Evolutionary conservation across 2,329 filamentous ascomycete genomes (phyloP), one percentile per base, ranked within the genome.

Genomic region (Fusarium veterinarium): DNA sequence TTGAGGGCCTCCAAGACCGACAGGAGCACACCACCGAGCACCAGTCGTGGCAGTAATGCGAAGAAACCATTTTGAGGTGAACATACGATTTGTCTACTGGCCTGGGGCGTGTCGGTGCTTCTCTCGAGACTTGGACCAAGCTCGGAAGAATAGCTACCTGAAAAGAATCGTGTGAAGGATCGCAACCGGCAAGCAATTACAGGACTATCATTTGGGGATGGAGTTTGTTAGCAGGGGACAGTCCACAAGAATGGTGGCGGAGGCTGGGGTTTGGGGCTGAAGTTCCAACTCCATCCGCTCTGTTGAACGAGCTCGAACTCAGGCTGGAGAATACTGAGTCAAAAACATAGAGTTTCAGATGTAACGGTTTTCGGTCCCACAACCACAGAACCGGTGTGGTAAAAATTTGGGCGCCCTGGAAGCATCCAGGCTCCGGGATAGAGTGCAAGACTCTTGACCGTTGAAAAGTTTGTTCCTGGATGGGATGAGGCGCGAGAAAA

Each of bases 291-390:
- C 44, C 40, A 49, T 45, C 25, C 19, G n/a, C 49, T 41, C n/a
- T 23, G 23, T 23, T 23, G 23, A 23, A 23, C 23, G 23, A 23
- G 23, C 23, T 30, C 33, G 58, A 61, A 60, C 17, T 59, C 23
- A 55, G 41, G 53, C 28, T 62, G 35, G 42, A 51, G 45, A 66
- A 71, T 55, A 49, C 57, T 77, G 73, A 77, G 60, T 77, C 64
- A 75, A 73, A 61, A 60, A 60, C 59, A 72, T 55, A 70, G 49
- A 60, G 52, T 46, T 59, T 57, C 56, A 58, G 59, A 67, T 64
- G 68, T 52, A 72, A 74, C 71, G 62, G 71, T 64, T 72, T 67
- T 63, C 59, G 68, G 73, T 75, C 59, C 75, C 75, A 76, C 73
- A 75, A 51, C 57, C 48, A 56, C 63, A 61, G 60, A 65, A 48